Percentiles rank a stretch among this genome's conserved stretches.
Conservation (phyloP, 306 rosid genomes). For the Fragaria iinumae region DNA sequence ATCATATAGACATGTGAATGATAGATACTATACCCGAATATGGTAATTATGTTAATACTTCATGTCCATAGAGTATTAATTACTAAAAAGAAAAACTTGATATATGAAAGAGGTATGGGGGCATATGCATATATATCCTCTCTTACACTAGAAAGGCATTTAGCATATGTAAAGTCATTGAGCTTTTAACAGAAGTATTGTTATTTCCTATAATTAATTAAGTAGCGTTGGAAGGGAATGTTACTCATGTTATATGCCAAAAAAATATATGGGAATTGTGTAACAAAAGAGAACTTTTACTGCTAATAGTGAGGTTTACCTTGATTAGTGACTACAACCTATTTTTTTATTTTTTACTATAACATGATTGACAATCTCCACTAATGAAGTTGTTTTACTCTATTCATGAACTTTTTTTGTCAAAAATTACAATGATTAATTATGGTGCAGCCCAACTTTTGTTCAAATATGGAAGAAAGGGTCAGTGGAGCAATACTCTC, state of each 20-base stretch:
- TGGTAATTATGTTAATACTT: not conserved
- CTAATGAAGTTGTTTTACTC: not conserved
- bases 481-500: constrained; percentile 77
- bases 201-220: not conserved
- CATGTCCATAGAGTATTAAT: not conserved
- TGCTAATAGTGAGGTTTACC: not conserved
- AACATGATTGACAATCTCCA: not conserved
- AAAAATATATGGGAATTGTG: not conserved
- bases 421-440: constrained; percentile 2
- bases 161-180: not conserved
- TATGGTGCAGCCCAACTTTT: constrained; percentile 62
- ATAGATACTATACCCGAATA: not conserved
- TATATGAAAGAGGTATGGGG: not conserved
- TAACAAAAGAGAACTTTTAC: not conserved
- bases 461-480: constrained; percentile 62
- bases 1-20: not conserved
- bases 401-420: not conserved
- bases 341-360: not conserved
- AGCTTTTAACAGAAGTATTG: not conserved
- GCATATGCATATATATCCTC: not conserved
- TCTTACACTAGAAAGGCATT: not conserved
- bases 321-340: not conserved
- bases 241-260: not conserved
- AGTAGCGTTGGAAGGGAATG: not conserved
- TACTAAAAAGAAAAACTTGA: not conserved